These are phyloP conservation scores for Globisporangium echinulatum DNA, from an alignment of 352 stramenopile genomes.

Conservation along the genomic window DNA sequence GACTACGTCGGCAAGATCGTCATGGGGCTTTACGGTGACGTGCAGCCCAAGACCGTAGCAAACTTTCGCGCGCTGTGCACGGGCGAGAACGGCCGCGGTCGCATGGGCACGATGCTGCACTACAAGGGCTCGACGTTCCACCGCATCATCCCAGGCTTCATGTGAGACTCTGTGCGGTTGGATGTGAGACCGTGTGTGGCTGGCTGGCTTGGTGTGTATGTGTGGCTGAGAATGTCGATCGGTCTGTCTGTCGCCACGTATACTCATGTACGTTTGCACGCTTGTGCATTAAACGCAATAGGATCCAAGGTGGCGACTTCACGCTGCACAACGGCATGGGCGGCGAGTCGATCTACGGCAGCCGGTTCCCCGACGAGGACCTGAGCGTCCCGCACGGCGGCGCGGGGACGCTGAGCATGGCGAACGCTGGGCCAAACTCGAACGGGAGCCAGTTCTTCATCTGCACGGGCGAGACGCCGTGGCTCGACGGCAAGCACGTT, in stretches of 20 bases:
- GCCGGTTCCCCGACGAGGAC: constrained; percentile 91
- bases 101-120: constrained; percentile 92
- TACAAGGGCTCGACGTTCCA: constrained; percentile 95
- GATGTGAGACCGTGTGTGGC: no score
- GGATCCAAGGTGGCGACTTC: constrained; percentile 94
- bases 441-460: constrained; percentile 97
- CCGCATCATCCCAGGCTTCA: constrained; percentile 94
- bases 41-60: constrained; percentile 70
- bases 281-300: constrained; percentile 10
- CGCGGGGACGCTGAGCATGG: constrained; percentile 82
- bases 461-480: constrained; percentile 91
- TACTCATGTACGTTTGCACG: constrained; percentile 13
- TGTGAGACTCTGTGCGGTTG: constrained; percentile 24
- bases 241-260: no score
- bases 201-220: no score
- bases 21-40: constrained; percentile 69
- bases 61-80: constrained; percentile 81
- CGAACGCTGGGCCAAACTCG: constrained; percentile 83
- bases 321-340: constrained; percentile 90
- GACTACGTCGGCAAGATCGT: constrained; percentile 83
- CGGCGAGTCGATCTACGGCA: constrained; percentile 94
- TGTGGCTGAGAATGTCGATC: no score
- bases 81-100: constrained; percentile 61
- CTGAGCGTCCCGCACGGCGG: constrained; percentile 62
- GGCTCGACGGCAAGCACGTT: constrained; percentile 96